Base-by-base conservation (phyloP, 805 yeast genomes). In the Myxozyma kluyveri region DNA sequence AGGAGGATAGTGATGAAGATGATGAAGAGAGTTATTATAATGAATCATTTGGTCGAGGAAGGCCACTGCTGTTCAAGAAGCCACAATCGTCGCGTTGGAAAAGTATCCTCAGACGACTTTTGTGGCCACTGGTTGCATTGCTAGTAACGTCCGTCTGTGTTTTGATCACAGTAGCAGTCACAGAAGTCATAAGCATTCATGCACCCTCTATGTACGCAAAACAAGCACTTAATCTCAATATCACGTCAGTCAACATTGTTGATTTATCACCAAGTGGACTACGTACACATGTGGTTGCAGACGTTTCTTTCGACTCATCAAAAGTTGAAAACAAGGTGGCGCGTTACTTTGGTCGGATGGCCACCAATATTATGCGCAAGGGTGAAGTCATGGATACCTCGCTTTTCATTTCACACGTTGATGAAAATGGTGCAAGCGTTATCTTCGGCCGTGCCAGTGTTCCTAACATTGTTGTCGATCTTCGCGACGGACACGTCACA, bases 391-490 rank as follows among this genome's bases (percentile, higher is more conserved):
- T 21, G 22, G 49, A 51, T 10, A 55, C 56, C 6, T 22, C 19
- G n/a, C 19, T 55, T 27, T 37, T 39, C 22, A 55, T 55, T 31
- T 51, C 59, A 10, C 52, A 45, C 14, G 57, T 52, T n/a, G 51
- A 39, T 17, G 57, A 40, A 21, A 37, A 38, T 23, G 47, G 44
- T 14, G 42, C 38, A 19, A 26, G 21, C n/a, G 17, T 40, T 27
- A 27, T 41, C 5, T 44, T 55, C 36, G 59, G 59, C 5, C 48
- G 47, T 19, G 59, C 59, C 19, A 36, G 57, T 14, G 57, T 56
- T 4, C 61, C 61, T n/a, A 47, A 40, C 22, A 48, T 56, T 26
- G 56, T 54, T 17, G 60, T 56, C 41, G 61, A 56, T 31, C 18
- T 56, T 4, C 49, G 59, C 18, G 61, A 56, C 29, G 29, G 42